Conservation (phyloP, 768 basidiomycete genomes). For the Rickenella mellea region DNA sequence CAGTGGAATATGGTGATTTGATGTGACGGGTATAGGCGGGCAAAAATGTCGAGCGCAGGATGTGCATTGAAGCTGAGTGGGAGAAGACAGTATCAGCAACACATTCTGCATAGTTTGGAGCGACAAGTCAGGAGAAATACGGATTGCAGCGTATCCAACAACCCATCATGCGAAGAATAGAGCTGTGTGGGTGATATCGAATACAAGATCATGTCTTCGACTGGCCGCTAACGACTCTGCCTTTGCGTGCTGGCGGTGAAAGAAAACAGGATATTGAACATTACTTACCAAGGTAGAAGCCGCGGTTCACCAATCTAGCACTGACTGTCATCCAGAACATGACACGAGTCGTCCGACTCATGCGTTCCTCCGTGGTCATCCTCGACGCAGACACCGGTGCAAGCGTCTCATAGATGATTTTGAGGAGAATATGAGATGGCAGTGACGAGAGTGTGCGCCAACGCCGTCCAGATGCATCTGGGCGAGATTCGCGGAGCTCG, state of each 20-base stretch:
- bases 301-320: conserved; percentile 55
- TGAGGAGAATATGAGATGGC: conserved; percentile 57
- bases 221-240: too few relatives aligned
- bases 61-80: conserved; percentile 62
- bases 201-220: background rate
- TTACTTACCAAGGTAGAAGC: conserved; percentile 55
- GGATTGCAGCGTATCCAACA: too few relatives aligned
- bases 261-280: too few relatives aligned
- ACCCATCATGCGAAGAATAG: too few relatives aligned
- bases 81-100: background rate
- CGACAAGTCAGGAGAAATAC: too few relatives aligned
- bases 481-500: too few relatives aligned
- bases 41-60: conserved; percentile 69
- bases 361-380: conserved; percentile 14
- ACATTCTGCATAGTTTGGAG: background rate
- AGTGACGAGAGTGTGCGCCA: conserved; percentile 23
- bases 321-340: conserved; percentile 61
- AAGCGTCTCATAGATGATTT: conserved; percentile 60
- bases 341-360: conserved; percentile 51
- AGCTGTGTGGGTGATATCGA: too few relatives aligned
- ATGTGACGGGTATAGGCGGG: conserved; percentile 54
- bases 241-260: too few relatives aligned
- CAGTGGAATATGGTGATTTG: conserved; percentile 60
- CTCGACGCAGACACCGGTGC: conserved; percentile 33
- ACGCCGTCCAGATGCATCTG: too few relatives aligned